Conservation (phyloP, 495 filamentous ascomycete species). For the Neurospora sp. region DNA sequence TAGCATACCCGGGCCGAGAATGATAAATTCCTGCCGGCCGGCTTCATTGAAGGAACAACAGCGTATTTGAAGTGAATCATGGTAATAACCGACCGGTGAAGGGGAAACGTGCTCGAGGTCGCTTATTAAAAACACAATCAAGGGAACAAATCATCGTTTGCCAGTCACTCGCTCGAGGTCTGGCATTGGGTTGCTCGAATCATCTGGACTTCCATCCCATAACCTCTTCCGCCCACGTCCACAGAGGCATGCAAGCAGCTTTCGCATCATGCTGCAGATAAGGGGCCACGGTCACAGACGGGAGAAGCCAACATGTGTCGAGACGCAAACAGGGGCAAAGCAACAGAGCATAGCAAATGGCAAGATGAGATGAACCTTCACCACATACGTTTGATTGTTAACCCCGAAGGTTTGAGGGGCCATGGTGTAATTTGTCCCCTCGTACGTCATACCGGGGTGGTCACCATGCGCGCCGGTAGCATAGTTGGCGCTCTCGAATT, state of each 20-base stretch:
- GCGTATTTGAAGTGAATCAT: background rate
- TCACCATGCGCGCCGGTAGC: background rate
- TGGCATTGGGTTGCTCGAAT: background rate
- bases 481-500: background rate
- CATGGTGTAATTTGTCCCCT: background rate
- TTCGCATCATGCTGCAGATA: background rate
- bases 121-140: background rate
- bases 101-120: background rate
- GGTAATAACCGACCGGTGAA: background rate
- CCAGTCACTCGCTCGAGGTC: background rate
- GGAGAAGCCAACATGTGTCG: background rate
- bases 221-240: background rate
- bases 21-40: background rate
- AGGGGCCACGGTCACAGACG: background rate
- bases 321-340: background rate
- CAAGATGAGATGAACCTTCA: background rate
- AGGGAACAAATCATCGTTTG: background rate
- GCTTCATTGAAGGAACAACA: background rate
- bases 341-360: background rate
- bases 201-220: background rate
- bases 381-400: background rate
- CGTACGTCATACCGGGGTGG: background rate
- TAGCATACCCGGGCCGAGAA: background rate
- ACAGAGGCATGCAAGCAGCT: background rate
- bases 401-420: background rate